A percentile compares a stretch with the other conserved stretches of the same genome.
Evolutionary conservation across 1,284 basidiomycete species (phyloP).

Genomic region (Cryptococcus depauperatus): DNA sequence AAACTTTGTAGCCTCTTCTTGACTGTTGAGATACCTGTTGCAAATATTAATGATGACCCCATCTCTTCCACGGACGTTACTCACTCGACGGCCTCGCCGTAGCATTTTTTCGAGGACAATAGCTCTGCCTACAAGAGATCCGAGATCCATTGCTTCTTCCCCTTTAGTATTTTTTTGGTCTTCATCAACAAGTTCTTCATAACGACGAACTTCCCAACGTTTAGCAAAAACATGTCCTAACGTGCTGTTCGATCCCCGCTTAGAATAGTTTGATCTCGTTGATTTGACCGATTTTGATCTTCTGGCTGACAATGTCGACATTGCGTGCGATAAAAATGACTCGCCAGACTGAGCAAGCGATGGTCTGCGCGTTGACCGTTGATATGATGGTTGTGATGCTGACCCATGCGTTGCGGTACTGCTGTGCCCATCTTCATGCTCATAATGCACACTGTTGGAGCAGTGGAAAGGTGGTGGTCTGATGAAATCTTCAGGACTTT

Average conservation of each 20-base stretch:
- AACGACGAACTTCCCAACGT: slow-evolving; percentile 11
- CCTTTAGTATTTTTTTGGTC: slow-evolving; percentile 6
- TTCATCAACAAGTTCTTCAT: background rate
- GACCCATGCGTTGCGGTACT: no score
- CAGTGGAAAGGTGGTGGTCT: no score
- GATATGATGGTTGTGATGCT: no score
- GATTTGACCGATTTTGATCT: slow-evolving; percentile 10
- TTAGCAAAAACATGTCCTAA: slow-evolving; percentile 6
- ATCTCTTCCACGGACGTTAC: slow-evolving; percentile 4
- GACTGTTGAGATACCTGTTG: slow-evolving; percentile 3
- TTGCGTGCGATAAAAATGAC: background rate
- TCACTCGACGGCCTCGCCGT: slow-evolving; percentile 31
- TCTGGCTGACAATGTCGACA: slow-evolving; percentile 9
- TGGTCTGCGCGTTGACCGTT: no score
- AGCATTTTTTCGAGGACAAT: slow-evolving; percentile 34
- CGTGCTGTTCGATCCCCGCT: slow-evolving; percentile 11
- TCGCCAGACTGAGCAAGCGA: no score
- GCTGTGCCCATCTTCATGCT: no score
- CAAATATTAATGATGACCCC: slow-evolving; percentile 3
- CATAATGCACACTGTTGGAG: no score
- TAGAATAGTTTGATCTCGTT: slow-evolving; percentile 1
- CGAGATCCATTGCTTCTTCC: slow-evolving; percentile 30
- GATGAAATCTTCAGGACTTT: no score
- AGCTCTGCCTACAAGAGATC: slow-evolving; percentile 26
- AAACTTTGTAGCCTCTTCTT: slow-evolving; percentile 1